Conservation (phyloP, 2,329 filamentous ascomycete species). For the Berkeleyomyces basicola region DNA sequence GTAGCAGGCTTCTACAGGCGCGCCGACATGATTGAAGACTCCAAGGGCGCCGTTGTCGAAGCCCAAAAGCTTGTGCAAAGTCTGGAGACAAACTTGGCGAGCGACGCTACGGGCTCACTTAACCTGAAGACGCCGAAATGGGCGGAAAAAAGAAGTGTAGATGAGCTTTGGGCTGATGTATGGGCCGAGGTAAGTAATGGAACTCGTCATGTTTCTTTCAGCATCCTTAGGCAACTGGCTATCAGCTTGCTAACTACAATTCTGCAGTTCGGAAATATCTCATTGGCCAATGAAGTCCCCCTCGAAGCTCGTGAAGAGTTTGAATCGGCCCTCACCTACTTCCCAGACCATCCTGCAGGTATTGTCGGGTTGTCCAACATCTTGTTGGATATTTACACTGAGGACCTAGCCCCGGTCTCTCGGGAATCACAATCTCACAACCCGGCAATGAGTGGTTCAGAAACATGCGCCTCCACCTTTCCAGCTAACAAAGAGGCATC, state of each 20-base stretch:
- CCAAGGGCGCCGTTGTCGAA: conserved; percentile 63
- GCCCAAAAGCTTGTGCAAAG: conserved; percentile 58
- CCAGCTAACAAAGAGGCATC: not conserved
- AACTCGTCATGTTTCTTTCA: not conserved
- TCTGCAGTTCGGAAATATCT: conserved; percentile 48
- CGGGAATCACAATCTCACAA: conserved; percentile 21
- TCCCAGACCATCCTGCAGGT: conserved; percentile 61
- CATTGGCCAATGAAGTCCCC: conserved; percentile 41
- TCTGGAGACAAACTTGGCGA: conserved; percentile 50
- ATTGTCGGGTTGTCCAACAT: conserved; percentile 74
- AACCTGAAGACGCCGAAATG: conserved; percentile 51
- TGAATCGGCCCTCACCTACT: conserved; percentile 66
- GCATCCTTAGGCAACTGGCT: conserved; percentile 1
- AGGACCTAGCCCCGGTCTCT: conserved; percentile 39
- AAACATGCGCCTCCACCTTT: not conserved
- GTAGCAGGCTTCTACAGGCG: conserved; percentile 78
- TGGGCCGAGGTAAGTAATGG: conserved; percentile 52
- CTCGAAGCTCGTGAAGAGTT: conserved; percentile 61
- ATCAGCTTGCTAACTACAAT: conserved; percentile 18
- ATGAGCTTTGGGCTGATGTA: conserved; percentile 73
- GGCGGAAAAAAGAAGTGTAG: conserved; percentile 66
- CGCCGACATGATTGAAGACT: conserved; percentile 64
- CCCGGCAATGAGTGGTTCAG: not conserved
- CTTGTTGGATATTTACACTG: conserved; percentile 67
- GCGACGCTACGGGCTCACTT: conserved; percentile 44